These are phyloP conservation scores for Solanum rostratum DNA, from an alignment of 257 asterid genomes.

Conservation along the genomic window DNA sequence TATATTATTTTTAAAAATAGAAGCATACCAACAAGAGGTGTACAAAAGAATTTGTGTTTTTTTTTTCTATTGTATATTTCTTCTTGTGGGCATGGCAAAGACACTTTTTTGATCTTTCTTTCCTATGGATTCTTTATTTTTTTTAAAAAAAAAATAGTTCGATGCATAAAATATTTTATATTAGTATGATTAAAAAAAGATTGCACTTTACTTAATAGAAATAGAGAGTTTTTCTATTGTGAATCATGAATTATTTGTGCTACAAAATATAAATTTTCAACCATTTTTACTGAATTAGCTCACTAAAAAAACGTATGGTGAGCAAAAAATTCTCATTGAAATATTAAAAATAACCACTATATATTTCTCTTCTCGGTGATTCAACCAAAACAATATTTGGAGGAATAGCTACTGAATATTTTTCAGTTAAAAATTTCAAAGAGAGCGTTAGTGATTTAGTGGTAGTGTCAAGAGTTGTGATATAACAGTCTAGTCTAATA, in stretches of 20 bases:
- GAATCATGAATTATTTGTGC: background rate
- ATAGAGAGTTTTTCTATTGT: too few relatives aligned
- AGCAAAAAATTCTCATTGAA: too few relatives aligned
- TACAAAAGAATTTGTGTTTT: constrained; percentile 11
- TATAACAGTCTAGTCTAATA: too few relatives aligned
- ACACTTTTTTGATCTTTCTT: background rate
- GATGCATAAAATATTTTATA: background rate
- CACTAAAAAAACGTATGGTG: too few relatives aligned
- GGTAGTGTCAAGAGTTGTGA: background rate
- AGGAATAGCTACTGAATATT: background rate
- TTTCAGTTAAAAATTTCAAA: too few relatives aligned
- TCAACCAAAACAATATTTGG: background rate
- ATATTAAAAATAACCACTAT: background rate
- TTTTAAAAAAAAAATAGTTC: background rate
- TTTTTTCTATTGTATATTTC: background rate
- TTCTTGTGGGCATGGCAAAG: background rate
- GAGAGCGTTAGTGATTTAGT: too few relatives aligned
- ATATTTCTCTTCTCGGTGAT: background rate
- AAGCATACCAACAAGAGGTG: constrained; percentile 15
- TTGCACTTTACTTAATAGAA: too few relatives aligned
- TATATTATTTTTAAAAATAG: background rate
- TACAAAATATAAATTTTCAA: background rate
- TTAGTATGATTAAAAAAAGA: too few relatives aligned
- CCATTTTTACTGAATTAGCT: too few relatives aligned
- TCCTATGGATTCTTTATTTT: constrained; percentile 23